phyloP scores from a whole-genome alignment of 2,329 filamentous ascomycete species.

The Akanthomyces lecanii region DNA sequence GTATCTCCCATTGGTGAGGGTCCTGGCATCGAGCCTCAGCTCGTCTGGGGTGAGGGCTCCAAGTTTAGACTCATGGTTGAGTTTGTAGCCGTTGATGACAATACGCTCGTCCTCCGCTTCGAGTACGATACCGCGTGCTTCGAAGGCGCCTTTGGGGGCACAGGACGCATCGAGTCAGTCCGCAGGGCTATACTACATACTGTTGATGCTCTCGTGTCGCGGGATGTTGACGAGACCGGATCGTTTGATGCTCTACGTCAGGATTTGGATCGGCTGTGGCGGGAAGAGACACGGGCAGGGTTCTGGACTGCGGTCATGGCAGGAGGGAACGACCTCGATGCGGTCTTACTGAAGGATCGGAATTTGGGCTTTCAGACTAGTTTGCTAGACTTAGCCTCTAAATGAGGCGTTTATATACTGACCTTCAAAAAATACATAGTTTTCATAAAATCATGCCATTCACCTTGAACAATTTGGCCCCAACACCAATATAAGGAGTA shows the following conservation, averaged over 20 bases:
- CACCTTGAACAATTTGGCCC: not conserved
- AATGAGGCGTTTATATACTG: not conserved
- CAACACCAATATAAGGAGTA: not conserved
- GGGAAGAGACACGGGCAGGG: not conserved
- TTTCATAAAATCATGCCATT: not conserved
- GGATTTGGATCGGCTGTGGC: not conserved
- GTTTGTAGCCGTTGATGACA: conserved; percentile 17
- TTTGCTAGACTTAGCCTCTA: not conserved
- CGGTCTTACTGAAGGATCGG: not conserved
- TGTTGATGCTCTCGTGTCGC: not conserved
- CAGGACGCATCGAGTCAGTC: not conserved
- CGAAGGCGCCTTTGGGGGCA: not conserved
- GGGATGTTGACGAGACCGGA: not conserved
- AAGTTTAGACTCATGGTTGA: conserved; percentile 22
- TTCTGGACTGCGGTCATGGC: conserved; percentile 1
- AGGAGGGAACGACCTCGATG: not conserved
- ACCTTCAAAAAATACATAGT: not conserved
- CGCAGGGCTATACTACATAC: not conserved
- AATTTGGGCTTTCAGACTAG: not conserved
- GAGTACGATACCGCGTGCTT: conserved; percentile 18
- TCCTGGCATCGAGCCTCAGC: not conserved
- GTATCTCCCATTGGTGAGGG: not conserved
- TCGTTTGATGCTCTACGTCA: conserved; percentile 1
- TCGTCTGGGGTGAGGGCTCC: conserved; percentile 19
- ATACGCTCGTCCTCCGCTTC: conserved; percentile 13